Percentiles rank a stretch among this genome's conserved stretches.
Conservation (phyloP, 176 grass and related monocot species). For the Sorghum bicolor region Sorghum_bicolor_NCBIv3 NC_012870.2:1865001-1865500, state of each 20-base stretch:
- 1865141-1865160: too few relatives aligned
- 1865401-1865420: background rate
- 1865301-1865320: background rate
- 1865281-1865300: background rate
- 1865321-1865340: background rate
- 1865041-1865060: too few relatives aligned
- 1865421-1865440: background rate
- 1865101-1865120: too few relatives aligned
- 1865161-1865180: too few relatives aligned
- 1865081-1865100: too few relatives aligned
- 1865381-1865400: background rate
- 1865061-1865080: too few relatives aligned
- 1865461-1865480: background rate
- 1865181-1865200: too few relatives aligned
- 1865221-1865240: background rate
- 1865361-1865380: background rate
- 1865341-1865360: background rate
- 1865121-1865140: too few relatives aligned
- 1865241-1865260: background rate
- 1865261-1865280: background rate
- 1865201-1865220: too few relatives aligned
- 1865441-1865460: background rate
- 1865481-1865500: conserved; percentile 9
- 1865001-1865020: too few relatives aligned
- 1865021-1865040: too few relatives aligned